phyloP scores from a whole-genome alignment of 257 asterid genomes.

The Solanum bulbocastanum region DNA sequence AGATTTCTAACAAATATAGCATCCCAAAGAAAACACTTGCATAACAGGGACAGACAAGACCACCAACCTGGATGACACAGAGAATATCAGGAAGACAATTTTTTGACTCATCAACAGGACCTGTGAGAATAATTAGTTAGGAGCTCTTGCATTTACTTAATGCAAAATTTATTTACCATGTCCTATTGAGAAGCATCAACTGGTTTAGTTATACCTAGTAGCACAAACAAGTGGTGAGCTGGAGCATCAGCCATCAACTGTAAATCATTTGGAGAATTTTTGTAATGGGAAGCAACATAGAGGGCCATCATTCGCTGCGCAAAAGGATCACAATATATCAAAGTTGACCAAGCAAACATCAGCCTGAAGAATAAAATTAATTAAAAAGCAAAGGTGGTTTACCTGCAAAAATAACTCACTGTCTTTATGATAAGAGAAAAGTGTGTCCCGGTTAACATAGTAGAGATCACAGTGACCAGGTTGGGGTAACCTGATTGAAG shows the following conservation, averaged over 20 bases:
- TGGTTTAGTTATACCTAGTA: conserved; percentile 50
- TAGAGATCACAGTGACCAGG: conserved; percentile 82
- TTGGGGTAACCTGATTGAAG: conserved; percentile 47
- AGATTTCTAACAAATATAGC: background rate
- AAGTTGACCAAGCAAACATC: background rate
- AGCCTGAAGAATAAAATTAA: background rate
- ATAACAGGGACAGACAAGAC: background rate
- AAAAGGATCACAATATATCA: background rate
- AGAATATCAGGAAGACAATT: conserved; percentile 90
- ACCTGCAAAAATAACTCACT: conserved; percentile 92
- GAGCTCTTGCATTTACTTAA: background rate
- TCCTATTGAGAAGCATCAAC: background rate
- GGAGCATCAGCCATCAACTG: conserved; percentile 99
- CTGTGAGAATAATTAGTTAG: conserved; percentile 27
- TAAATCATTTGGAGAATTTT: conserved; percentile 88
- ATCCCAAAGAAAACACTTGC: background rate
- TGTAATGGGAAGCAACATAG: conserved; percentile 94
- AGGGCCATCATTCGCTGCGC: conserved; percentile 96
- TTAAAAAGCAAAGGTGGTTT: background rate
- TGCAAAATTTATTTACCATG: background rate
- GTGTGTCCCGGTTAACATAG: conserved; percentile 90
- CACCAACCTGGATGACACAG: conserved; percentile 78
- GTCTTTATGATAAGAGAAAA: conserved; percentile 81
- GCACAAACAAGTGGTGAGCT: conserved; percentile 95
- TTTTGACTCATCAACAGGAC: conserved; percentile 82